phyloP scores from a whole-genome alignment of 2,329 filamentous ascomycete genomes.

The Ceratocystis diversiconidia region DNA sequence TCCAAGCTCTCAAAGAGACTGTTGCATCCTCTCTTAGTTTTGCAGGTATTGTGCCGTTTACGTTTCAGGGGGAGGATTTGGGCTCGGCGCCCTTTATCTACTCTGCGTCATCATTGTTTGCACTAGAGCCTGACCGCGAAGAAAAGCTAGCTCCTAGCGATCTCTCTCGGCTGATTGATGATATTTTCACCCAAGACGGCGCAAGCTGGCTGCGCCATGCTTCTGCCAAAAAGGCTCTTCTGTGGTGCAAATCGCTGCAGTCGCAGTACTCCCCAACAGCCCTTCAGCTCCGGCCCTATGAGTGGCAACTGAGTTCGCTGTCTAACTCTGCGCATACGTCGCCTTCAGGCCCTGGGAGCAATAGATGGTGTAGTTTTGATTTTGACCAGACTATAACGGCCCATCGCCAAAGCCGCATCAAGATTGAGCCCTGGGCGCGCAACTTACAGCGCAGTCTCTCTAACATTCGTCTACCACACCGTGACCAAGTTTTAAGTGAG shows the following conservation, averaged over 20 bases:
- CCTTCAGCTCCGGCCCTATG: slow-evolving; percentile 27
- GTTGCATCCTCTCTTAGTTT: slow-evolving; percentile 42
- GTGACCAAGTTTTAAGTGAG: slow-evolving; percentile 46
- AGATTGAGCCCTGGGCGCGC: slow-evolving; percentile 67
- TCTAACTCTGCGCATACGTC: background rate
- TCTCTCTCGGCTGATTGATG: slow-evolving; percentile 51
- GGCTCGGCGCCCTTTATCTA: slow-evolving; percentile 34
- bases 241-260: slow-evolving; percentile 42
- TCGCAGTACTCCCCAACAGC: slow-evolving; percentile 19
- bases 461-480: slow-evolving; percentile 56
- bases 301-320: slow-evolving; percentile 30
- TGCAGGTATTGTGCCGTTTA: slow-evolving; percentile 49
- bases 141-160: slow-evolving; percentile 69
- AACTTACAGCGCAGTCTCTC: slow-evolving; percentile 64
- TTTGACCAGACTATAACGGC: slow-evolving; percentile 18
- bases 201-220: slow-evolving; percentile 69
- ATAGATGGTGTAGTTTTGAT: slow-evolving; percentile 21
- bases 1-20: slow-evolving; percentile 44
- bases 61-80: slow-evolving; percentile 33
- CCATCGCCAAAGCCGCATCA: slow-evolving; percentile 33
- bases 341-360: background rate
- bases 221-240: slow-evolving; percentile 66
- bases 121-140: slow-evolving; percentile 64
- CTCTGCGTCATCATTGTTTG: slow-evolving; percentile 45
- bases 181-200: slow-evolving; percentile 64